Base-by-base conservation (phyloP, 83 land plant genomes). In the Diphasiastrum complanatum region DNA sequence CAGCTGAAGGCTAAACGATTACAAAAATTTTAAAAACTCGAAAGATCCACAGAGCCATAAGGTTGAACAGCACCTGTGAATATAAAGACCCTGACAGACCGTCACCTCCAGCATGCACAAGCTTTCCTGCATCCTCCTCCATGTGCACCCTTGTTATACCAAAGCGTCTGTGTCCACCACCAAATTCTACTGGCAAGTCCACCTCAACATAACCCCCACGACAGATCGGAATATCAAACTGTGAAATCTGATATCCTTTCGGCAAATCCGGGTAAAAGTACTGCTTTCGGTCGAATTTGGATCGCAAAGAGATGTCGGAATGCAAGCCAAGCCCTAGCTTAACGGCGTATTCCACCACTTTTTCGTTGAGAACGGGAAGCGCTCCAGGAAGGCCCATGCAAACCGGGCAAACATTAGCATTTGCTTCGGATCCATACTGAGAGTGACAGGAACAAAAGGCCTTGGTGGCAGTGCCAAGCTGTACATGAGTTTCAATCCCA, bases 71-170 rank as follows among this genome's bases (percentile, higher is more conserved):
- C 10, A 74, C 77, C 73, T 61, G 73, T 18, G 72, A 74, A 23
- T 63, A 68, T 16, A 66, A 51, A 11, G 77, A 77, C 30, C 97
- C 97, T 60, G 86, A 51, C 73, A 91, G 66, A 5, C 79, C 70
- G 23, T 77, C 89, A 41, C 64, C 71, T 6, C 77, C 97, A 22
- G 97, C 82, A 66, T 91, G 95, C 51, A 87, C 69, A 46, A 87
- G 66, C 76, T 91, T 91, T 4, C 97, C 97, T n/a, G 97, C 95
- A 75, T 91, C 97, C 66, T 91, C 97, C 67, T 91, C 97, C 87
- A 91, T 91, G 66, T 91, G 97, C 66, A 91, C 86, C 59, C 97
- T 74, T 2, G 97, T 91, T 6, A 87, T 75, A 31, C 97, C 95
- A 66, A 91, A 91, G 45, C 77, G 71, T 45, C 83, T 71, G 64